Evolutionary conservation across 345 rosid genomes (phyloP).

Genomic region (Brassica napus): DNA sequence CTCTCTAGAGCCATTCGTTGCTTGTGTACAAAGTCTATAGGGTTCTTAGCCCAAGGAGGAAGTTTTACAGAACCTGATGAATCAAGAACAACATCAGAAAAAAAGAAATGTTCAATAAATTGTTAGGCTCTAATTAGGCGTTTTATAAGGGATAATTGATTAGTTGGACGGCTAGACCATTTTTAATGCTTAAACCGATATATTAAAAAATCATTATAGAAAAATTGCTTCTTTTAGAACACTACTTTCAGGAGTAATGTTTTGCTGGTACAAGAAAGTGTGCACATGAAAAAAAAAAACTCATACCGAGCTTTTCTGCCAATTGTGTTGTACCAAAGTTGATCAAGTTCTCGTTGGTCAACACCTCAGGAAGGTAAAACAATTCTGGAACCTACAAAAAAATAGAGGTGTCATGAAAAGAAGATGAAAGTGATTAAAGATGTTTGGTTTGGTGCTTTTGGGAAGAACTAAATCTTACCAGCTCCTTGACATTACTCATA

Average conservation of each 20-base stretch:
- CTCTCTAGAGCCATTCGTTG: conserved; percentile 95
- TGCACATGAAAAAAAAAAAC: not conserved
- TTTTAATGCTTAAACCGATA: too few relatives aligned
- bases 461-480: conserved; percentile 53
- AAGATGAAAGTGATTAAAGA: conserved; percentile 1
- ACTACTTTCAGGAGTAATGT: not conserved
- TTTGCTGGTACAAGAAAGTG: conserved; percentile 5
- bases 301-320: conserved; percentile 85
- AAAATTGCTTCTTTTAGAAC: not conserved
- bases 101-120: not conserved
- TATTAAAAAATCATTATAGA: too few relatives aligned
- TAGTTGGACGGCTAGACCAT: too few relatives aligned
- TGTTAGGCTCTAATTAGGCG: too few relatives aligned
- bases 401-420: conserved; percentile 16
- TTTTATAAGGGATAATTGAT: too few relatives aligned
- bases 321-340: conserved; percentile 80
- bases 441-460: conserved; percentile 15
- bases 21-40: conserved; percentile 87
- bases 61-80: conserved; percentile 74
- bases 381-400: conserved; percentile 85
- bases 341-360: conserved; percentile 75
- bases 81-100: conserved; percentile 25
- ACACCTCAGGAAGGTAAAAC: conserved; percentile 90
- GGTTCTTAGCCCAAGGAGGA: conserved; percentile 93
- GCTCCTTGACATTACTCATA: conserved; percentile 93